phyloP scores from a whole-genome alignment of 2,329 filamentous ascomycete species.

The Xylariaceae sp. region DNA sequence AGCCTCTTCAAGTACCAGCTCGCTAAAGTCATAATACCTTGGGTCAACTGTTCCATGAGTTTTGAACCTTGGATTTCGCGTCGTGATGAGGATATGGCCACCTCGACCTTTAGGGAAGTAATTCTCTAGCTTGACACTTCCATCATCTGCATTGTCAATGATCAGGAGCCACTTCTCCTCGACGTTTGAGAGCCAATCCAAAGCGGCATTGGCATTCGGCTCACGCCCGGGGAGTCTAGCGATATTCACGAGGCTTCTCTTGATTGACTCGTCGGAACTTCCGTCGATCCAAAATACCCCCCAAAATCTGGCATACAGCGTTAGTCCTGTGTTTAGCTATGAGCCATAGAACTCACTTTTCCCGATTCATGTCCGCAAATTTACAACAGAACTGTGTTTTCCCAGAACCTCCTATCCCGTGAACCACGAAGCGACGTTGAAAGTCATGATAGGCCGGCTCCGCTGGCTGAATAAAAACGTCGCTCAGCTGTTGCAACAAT shows the following conservation, averaged over 20 bases:
- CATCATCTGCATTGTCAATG: constrained; percentile 6
- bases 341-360: not conserved
- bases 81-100: constrained; percentile 8
- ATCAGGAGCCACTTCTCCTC: constrained; percentile 3
- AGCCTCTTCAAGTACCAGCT: not conserved
- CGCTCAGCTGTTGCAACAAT: not conserved
- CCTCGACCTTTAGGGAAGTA: constrained; percentile 3
- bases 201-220: constrained; percentile 1
- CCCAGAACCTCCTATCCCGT: constrained; percentile 4
- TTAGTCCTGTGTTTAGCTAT: not conserved
- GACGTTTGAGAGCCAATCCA: constrained; percentile 4
- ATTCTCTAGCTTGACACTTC: not conserved
- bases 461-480: not conserved
- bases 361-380: constrained; percentile 6
- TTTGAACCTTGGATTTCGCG: not conserved
- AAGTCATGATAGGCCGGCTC: not conserved
- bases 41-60: constrained; percentile 1
- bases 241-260: constrained; percentile 1
- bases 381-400: constrained; percentile 9
- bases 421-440: constrained; percentile 2
- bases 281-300: constrained; percentile 6
- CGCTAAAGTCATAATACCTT: constrained; percentile 4
- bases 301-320: constrained; percentile 1
- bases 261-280: constrained; percentile 4
- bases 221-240: constrained; percentile 1